Conservation (phyloP, 2,329 filamentous ascomycete species). For the Fusarium setosum region DNA sequence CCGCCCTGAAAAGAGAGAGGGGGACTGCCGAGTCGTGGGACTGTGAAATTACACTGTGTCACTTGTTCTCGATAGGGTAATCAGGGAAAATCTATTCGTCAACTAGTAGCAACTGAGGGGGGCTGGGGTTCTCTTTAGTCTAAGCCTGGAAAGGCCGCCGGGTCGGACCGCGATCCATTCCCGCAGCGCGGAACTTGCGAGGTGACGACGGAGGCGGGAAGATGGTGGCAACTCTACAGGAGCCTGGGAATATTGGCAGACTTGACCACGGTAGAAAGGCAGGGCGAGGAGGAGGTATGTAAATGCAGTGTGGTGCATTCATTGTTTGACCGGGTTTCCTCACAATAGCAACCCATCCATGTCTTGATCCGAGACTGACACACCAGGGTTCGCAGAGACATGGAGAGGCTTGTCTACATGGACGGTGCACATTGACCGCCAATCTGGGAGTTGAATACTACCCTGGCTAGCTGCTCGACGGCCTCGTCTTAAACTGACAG, state of each 20-base stretch:
- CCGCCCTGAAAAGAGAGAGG: background rate
- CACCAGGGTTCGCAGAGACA: no score
- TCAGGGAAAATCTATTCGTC: no score
- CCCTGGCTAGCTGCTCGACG: background rate
- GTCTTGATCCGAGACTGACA: no score
- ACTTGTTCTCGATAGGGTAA: background rate
- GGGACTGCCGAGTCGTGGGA: slow-evolving; percentile 2
- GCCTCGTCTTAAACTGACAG: background rate
- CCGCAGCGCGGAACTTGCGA: background rate
- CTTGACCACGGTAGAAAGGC: no score
- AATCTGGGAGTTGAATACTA: no score
- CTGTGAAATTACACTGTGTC: background rate
- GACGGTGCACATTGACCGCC: slow-evolving; percentile 1
- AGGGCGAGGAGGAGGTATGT: no score
- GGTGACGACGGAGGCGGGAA: background rate
- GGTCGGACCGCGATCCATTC: slow-evolving; percentile 10
- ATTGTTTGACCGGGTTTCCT: no score
- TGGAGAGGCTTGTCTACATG: no score
- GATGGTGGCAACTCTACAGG: no score
- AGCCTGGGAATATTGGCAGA: no score
- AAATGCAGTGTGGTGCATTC: no score
- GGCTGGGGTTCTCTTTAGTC: background rate
- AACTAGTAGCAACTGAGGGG: background rate
- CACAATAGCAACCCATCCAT: no score
- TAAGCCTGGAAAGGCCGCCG: background rate